Percentiles rank a stretch among this genome's conserved stretches.
These are phyloP conservation scores for Sistotremastrum niveocremeum DNA, from an alignment of 768 basidiomycete genomes.

Conservation along the genomic window DNA sequence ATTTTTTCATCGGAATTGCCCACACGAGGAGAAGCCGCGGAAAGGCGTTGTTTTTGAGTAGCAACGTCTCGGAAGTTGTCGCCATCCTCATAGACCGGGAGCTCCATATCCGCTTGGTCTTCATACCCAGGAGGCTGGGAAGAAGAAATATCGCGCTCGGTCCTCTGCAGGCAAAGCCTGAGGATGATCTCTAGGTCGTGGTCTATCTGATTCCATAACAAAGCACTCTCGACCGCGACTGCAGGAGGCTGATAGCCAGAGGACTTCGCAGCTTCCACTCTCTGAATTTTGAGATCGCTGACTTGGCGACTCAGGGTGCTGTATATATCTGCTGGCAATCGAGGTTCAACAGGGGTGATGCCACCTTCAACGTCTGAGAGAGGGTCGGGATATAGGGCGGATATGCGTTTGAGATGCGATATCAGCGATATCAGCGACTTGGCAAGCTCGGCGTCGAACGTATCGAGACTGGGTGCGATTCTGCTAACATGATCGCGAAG, in stretches of 20 bases:
- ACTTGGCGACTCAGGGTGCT: conserved; percentile 54
- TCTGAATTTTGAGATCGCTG: conserved; percentile 49
- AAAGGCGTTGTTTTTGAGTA: conserved; percentile 8
- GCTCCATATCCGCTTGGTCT: conserved; percentile 8
- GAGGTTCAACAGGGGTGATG: background rate
- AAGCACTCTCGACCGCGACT: conserved; percentile 40
- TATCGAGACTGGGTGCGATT: conserved; percentile 28
- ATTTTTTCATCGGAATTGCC: conserved; percentile 53
- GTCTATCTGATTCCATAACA: conserved; percentile 68
- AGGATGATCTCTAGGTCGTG: conserved; percentile 58
- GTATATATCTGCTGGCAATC: conserved; percentile 29
- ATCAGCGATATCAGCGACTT: conserved; percentile 58
- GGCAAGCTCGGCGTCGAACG: conserved; percentile 48
- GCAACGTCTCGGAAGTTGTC: background rate
- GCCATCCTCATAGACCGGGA: conserved; percentile 7
- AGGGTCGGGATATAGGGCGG: conserved; percentile 15
- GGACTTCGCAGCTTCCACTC: conserved; percentile 27
- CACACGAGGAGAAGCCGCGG: background rate
- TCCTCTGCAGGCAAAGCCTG: conserved; percentile 49
- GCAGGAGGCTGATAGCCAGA: conserved; percentile 29
- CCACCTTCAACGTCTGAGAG: conserved; percentile 8
- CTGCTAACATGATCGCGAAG: conserved; percentile 40
- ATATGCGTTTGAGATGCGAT: conserved; percentile 51
- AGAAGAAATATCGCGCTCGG: conserved; percentile 14
- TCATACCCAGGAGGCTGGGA: conserved; percentile 42